A percentile compares a stretch with the other conserved stretches of the same genome.
Evolutionary conservation across 306 rosid species (phyloP).

Genomic region (Corylus heterophylla): DNA sequence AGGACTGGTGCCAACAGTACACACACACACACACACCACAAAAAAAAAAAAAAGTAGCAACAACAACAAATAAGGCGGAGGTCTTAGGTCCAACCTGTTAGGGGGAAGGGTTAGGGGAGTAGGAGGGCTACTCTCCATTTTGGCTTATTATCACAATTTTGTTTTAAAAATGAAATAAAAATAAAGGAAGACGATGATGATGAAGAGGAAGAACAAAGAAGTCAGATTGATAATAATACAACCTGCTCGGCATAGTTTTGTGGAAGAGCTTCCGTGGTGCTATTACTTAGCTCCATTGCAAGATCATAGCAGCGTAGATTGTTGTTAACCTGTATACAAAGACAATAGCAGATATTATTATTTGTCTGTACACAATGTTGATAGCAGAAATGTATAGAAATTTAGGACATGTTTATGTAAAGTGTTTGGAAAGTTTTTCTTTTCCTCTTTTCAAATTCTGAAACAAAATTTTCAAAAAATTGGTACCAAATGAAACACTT

Average conservation of each 20-base stretch:
- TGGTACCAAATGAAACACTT: too few species aligned
- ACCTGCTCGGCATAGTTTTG: conserved; percentile 95
- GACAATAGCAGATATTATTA: conserved; percentile 53
- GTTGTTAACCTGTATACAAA: conserved; percentile 75
- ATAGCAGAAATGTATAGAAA: conserved; percentile 12
- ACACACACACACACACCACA: background rate
- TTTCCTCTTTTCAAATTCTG: too few species aligned
- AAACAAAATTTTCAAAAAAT: too few species aligned
- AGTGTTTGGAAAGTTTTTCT: too few species aligned
- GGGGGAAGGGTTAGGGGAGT: background rate
- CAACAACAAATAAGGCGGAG: background rate
- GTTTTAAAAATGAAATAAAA: background rate
- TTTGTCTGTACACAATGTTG: conserved; percentile 52
- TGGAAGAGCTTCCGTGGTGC: conserved; percentile 92
- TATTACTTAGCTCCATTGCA: conserved; percentile 90
- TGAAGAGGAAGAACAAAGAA: conserved; percentile 24
- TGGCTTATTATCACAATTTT: background rate
- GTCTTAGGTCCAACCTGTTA: background rate
- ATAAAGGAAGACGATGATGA: background rate
- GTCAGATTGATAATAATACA: conserved; percentile 25
- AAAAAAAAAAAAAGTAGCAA: background rate
- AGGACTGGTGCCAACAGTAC: background rate
- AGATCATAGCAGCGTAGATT: conserved; percentile 98
- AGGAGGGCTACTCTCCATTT: background rate
- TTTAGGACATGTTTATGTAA: too few species aligned